A percentile compares a stretch with the other conserved stretches of the same genome.
Conservation (phyloP, 1,284 basidiomycete genomes). For the Leccinum subrobustum region DNA sequence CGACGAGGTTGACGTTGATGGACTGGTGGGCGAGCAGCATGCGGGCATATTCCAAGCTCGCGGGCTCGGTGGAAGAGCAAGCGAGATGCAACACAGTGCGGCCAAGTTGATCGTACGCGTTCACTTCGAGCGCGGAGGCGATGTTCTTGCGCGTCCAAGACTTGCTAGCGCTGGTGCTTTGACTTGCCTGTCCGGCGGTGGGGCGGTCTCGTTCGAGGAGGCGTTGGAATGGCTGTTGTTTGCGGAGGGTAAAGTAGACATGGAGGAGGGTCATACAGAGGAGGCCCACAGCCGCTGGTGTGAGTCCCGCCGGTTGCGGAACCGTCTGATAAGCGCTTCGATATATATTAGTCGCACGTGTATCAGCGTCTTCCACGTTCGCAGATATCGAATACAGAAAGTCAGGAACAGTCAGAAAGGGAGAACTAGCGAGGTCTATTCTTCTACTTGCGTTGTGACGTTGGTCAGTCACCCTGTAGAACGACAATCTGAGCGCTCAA, state of each 20-base stretch:
- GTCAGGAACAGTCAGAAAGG: too few species aligned
- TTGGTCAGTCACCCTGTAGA: too few species aligned
- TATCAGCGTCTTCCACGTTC: too few species aligned
- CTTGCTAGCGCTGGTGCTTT: slow-evolving; percentile 55
- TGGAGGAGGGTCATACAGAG: slow-evolving; percentile 74
- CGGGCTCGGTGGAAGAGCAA: slow-evolving; percentile 56
- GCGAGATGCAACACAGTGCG: slow-evolving; percentile 86
- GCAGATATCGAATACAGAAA: too few species aligned
- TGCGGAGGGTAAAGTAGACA: slow-evolving; percentile 73
- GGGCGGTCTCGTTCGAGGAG: slow-evolving; percentile 55
- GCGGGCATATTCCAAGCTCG: slow-evolving; percentile 77
- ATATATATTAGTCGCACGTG: not conserved
- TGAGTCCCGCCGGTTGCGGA: slow-evolving; percentile 3
- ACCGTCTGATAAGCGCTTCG: too few species aligned
- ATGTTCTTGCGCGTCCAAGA: slow-evolving; percentile 62
- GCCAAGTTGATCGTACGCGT: slow-evolving; percentile 71
- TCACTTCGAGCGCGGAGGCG: slow-evolving; percentile 56
- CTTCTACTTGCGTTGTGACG: too few species aligned
- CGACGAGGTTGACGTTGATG: slow-evolving; percentile 81
- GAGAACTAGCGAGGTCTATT: too few species aligned
- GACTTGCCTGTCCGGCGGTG: slow-evolving; percentile 28
- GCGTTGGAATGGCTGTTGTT: slow-evolving; percentile 77
- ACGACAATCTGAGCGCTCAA: too few species aligned
- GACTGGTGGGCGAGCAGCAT: slow-evolving; percentile 78
- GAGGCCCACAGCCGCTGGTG: too few species aligned